Evolutionary conservation across 2,329 filamentous ascomycete genomes (phyloP).

Genomic region (Verticillium dahliae): DNA sequence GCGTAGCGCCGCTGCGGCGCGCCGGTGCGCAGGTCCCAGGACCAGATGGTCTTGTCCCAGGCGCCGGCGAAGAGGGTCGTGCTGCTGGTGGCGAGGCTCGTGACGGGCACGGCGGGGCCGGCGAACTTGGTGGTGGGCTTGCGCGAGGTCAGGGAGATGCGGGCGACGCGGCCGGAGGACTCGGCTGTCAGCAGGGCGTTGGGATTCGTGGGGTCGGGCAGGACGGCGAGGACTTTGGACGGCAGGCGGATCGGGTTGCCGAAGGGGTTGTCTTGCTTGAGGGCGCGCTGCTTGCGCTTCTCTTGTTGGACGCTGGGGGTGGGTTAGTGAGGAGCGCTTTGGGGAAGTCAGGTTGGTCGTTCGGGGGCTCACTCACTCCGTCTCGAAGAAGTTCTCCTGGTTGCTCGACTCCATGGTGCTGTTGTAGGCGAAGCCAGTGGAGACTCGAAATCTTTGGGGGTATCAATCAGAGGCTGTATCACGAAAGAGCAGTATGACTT

Average conservation of each 20-base stretch:
- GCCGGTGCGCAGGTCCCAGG: slow-evolving; percentile 62
- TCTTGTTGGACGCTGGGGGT: slow-evolving; percentile 1
- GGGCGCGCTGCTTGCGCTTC: slow-evolving; percentile 28
- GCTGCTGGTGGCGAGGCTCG: slow-evolving; percentile 64
- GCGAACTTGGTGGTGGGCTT: slow-evolving; percentile 39
- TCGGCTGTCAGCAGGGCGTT: slow-evolving; percentile 71
- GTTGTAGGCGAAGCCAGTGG: neutral
- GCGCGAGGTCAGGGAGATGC: slow-evolving; percentile 33
- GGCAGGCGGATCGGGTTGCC: slow-evolving; percentile 74
- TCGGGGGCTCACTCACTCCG: slow-evolving; percentile 64
- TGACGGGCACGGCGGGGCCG: slow-evolving; percentile 74
- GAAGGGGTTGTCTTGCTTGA: slow-evolving; percentile 68
- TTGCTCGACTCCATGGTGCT: slow-evolving; percentile 60
- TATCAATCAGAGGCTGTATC: too few species aligned
- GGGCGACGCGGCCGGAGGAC: slow-evolving; percentile 73
- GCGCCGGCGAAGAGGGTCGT: slow-evolving; percentile 74
- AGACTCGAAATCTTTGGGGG: too few species aligned
- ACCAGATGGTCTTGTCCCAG: slow-evolving; percentile 92
- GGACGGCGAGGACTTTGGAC: slow-evolving; percentile 78
- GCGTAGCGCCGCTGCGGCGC: slow-evolving; percentile 52
- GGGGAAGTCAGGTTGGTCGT: slow-evolving; percentile 13
- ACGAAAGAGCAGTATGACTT: neutral
- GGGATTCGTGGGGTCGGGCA: slow-evolving; percentile 57
- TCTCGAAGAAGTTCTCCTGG: slow-evolving; percentile 84
- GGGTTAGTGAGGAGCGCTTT: slow-evolving; percentile 12